phyloP scores from a whole-genome alignment of 116 monocot genomes.

The Cymodocea nodosa region DNA sequence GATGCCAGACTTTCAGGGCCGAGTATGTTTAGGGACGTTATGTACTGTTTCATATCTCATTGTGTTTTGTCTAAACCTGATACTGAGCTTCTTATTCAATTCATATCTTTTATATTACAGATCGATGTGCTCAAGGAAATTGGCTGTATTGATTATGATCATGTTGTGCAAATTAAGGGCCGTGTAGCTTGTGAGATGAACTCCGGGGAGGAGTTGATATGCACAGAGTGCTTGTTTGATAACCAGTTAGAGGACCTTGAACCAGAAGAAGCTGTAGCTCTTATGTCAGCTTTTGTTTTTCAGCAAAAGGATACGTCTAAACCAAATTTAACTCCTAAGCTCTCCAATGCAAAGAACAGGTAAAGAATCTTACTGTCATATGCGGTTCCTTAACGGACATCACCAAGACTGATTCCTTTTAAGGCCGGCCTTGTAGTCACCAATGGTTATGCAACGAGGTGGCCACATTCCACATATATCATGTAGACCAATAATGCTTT shows the following conservation, averaged over 20 bases:
- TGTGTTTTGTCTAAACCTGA: neutral
- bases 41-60: neutral
- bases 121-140: conserved; percentile 92
- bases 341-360: conserved; percentile 62
- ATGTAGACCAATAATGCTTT: no score
- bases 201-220: conserved; percentile 96
- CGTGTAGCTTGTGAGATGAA: conserved; percentile 99
- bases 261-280: conserved; percentile 94
- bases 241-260: conserved; percentile 92
- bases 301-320: conserved; percentile 86
- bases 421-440: neutral
- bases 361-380: neutral
- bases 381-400: neutral
- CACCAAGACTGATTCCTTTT: no score
- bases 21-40: conserved; percentile 36
- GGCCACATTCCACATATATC: no score
- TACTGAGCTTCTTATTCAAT: neutral
- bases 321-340: conserved; percentile 63
- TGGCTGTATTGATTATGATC: conserved; percentile 71
- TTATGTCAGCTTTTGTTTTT: conserved; percentile 97
- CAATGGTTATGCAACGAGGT: no score
- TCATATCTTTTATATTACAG: conserved; percentile 20
- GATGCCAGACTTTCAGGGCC: conserved; percentile 95
- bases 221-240: conserved; percentile 96
- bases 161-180: conserved; percentile 95